Evolutionary conservation across 2,329 filamentous ascomycete species (phyloP).

Genomic region (Ceratocystiopsis sp.): DNA sequence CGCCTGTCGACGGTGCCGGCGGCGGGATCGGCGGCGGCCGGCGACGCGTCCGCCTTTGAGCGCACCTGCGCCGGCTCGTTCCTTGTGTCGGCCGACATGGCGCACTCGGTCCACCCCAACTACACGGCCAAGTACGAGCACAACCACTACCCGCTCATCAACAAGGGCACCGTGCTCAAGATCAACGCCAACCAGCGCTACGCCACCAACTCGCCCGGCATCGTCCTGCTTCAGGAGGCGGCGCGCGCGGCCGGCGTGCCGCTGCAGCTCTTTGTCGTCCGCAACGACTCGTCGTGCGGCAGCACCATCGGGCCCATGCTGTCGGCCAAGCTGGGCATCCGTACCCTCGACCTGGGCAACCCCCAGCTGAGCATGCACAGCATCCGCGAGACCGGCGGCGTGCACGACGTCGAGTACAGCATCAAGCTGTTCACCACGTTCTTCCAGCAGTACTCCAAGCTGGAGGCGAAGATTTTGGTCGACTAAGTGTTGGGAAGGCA

Average conservation of each 20-base stretch:
- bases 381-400: constrained; percentile 82
- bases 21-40: constrained; percentile 32
- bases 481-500: constrained; percentile 33
- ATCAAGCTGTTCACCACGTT: constrained; percentile 78
- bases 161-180: constrained; percentile 93
- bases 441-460: constrained; percentile 64
- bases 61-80: constrained; percentile 85
- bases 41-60: constrained; percentile 57
- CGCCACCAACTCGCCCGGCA: constrained; percentile 88
- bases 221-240: constrained; percentile 79
- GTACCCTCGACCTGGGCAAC: constrained; percentile 86
- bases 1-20: constrained; percentile 63
- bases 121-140: constrained; percentile 83
- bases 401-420: constrained; percentile 72
- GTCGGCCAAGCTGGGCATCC: constrained; percentile 65
- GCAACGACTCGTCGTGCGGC: constrained; percentile 88
- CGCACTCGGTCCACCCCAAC: constrained; percentile 90
- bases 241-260: constrained; percentile 62
- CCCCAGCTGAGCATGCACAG: constrained; percentile 94
- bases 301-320: constrained; percentile 98
- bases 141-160: constrained; percentile 85
- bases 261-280: constrained; percentile 86
- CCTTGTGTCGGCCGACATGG: constrained; percentile 93
- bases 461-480: constrained; percentile 70
- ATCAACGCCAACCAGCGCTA: constrained; percentile 96